Evolutionary conservation across 371 early-diverging fungal species (phyloP).

Genomic region (Capillidium rhysosporum): DNA sequence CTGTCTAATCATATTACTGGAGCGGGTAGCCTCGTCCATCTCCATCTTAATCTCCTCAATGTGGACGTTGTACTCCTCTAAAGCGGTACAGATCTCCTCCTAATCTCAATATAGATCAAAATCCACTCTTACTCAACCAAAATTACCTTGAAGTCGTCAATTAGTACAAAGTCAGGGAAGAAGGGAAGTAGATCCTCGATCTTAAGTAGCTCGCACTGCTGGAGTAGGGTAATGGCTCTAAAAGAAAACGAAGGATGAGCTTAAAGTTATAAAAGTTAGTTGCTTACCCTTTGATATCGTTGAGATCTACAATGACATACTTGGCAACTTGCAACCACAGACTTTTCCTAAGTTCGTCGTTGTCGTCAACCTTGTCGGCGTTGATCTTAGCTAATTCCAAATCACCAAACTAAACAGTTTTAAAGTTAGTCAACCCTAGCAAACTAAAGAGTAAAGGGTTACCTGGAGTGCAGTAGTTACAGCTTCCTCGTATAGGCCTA

Average conservation of each 20-base stretch:
- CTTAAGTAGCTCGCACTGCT: slow-evolving; percentile 57
- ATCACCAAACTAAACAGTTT: slow-evolving; percentile 36
- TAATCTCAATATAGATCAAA: slow-evolving; percentile 3
- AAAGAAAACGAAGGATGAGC: neutral
- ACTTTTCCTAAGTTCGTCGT: slow-evolving; percentile 53
- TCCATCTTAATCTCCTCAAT: slow-evolving; percentile 59
- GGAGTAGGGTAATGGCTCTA: slow-evolving; percentile 66
- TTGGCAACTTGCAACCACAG: slow-evolving; percentile 85
- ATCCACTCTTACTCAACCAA: too few relatives aligned
- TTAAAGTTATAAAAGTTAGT: neutral
- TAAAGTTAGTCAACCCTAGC: neutral
- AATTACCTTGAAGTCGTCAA: slow-evolving; percentile 76
- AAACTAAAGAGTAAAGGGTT: neutral
- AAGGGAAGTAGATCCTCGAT: slow-evolving; percentile 89
- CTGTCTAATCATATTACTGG: slow-evolving; percentile 60
- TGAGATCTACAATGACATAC: slow-evolving; percentile 59
- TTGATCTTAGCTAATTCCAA: slow-evolving; percentile 70
- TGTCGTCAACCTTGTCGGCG: slow-evolving; percentile 78
- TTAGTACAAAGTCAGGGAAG: slow-evolving; percentile 85
- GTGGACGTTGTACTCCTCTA: slow-evolving; percentile 66
- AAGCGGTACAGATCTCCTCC: slow-evolving; percentile 61
- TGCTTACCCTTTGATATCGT: slow-evolving; percentile 53
- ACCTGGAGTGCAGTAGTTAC: slow-evolving; percentile 64
- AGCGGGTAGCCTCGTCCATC: slow-evolving; percentile 77
- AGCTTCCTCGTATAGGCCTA: slow-evolving; percentile 73